These are phyloP conservation scores for Collybia sordida DNA, from an alignment of 768 basidiomycete genomes.

Conservation along the genomic window DNA sequence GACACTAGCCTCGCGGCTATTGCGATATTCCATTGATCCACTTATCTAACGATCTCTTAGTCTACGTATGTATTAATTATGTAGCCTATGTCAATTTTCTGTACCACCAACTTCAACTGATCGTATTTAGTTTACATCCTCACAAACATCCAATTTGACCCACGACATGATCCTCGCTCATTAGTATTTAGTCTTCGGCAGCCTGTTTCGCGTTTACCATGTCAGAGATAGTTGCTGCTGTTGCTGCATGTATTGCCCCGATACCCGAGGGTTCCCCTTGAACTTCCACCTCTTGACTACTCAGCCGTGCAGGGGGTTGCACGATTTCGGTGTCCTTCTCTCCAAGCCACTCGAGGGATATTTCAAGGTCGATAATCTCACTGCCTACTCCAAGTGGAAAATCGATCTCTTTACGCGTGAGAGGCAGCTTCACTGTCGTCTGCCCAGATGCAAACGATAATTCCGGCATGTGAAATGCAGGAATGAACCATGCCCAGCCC, in stretches of 20 bases:
- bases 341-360: constrained; percentile 53
- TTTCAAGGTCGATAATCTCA: constrained; percentile 61
- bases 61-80: no score
- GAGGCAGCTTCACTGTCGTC: constrained; percentile 33
- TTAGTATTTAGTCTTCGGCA: neutral
- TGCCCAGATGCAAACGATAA: constrained; percentile 17
- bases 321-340: constrained; percentile 2
- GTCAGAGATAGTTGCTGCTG: neutral
- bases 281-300: neutral
- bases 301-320: constrained; percentile 1
- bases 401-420: constrained; percentile 69
- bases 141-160: no score
- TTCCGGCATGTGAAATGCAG: constrained; percentile 74
- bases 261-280: neutral
- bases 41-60: no score
- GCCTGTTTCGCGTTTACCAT: neutral
- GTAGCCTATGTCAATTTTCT: no score
- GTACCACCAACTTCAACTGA: no score
- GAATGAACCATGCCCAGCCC: constrained; percentile 88
- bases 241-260: neutral
- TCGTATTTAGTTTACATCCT: no score
- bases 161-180: no score
- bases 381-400: constrained; percentile 76
- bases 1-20: no score
- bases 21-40: no score